A percentile compares a stretch with the other conserved stretches of the same genome.
Conservation (phyloP, 164 flowering plant species). For the Vitis rotundifolia region DNA sequence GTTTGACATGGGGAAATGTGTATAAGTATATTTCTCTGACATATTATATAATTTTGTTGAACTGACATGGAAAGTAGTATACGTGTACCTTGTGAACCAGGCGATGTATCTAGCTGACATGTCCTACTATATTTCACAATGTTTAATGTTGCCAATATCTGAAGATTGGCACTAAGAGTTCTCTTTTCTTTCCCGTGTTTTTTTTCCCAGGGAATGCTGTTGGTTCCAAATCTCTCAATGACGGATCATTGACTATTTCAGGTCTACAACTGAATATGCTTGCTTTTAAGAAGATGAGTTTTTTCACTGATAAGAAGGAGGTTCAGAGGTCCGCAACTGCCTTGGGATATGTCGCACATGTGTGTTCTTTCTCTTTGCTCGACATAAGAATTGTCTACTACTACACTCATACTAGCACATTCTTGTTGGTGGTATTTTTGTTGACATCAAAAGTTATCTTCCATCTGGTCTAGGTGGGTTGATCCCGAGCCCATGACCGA, state of each 20-base stretch:
- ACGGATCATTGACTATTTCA: slow-evolving; percentile 65
- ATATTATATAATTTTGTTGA: too few relatives aligned
- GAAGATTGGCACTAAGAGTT: not conserved
- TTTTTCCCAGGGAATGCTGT: slow-evolving; percentile 42
- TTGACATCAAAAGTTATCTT: too few relatives aligned
- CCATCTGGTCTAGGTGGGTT: too few relatives aligned
- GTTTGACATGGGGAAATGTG: too few relatives aligned
- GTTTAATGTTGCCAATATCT: slow-evolving; percentile 4
- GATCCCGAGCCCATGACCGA: too few relatives aligned
- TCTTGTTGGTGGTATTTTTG: not conserved
- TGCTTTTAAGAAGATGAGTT: slow-evolving; percentile 75
- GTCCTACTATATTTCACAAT: not conserved
- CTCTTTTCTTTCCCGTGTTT: not conserved
- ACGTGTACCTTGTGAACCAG: not conserved
- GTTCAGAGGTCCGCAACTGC: slow-evolving; percentile 87
- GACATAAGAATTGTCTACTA: not conserved
- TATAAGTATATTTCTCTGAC: too few relatives aligned
- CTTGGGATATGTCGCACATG: slow-evolving; percentile 93
- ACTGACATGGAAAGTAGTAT: too few relatives aligned
- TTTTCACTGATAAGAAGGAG: slow-evolving; percentile 92
- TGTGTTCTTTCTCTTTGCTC: slow-evolving; percentile 41
- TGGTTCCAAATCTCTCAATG: slow-evolving; percentile 53
- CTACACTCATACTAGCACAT: not conserved
- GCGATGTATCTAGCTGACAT: not conserved
- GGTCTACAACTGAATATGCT: slow-evolving; percentile 71